These are phyloP conservation scores for Marasmius tenuissimus DNA, from an alignment of 1,284 basidiomycete species.

Conservation along the genomic window DNA sequence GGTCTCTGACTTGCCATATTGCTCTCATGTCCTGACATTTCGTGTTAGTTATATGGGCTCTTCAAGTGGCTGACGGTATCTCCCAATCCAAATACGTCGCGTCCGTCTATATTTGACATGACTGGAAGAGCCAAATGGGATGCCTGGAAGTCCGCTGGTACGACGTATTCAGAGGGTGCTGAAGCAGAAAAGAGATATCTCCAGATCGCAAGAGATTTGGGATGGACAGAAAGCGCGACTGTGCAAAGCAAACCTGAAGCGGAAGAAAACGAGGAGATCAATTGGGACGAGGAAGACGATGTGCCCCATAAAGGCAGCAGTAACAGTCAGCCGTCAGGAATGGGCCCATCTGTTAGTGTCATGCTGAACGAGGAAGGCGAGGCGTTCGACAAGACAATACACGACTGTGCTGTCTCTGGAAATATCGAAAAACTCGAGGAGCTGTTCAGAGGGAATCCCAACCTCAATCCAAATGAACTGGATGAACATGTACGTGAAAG, in stretches of 20 bases:
- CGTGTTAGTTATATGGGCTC: constrained; percentile 75
- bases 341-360: constrained; percentile 66
- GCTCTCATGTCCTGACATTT: constrained; percentile 25
- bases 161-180: constrained; percentile 42
- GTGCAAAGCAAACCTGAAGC: constrained; percentile 17
- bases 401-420: constrained; percentile 65
- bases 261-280: constrained; percentile 29
- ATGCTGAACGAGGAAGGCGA: constrained; percentile 40
- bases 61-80: constrained; percentile 77
- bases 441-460: constrained; percentile 44
- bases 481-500: constrained; percentile 61
- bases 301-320: constrained; percentile 20
- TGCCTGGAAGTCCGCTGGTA: constrained; percentile 67
- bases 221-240: constrained; percentile 55
- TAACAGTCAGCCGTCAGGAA: constrained; percentile 40
- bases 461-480: constrained; percentile 34
- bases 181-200: constrained; percentile 67
- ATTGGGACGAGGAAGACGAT: constrained; percentile 37
- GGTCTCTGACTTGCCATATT: constrained; percentile 43
- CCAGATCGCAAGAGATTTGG: constrained; percentile 64
- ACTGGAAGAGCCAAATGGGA: constrained; percentile 87
- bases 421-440: constrained; percentile 45
- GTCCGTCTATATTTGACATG: constrained; percentile 83
- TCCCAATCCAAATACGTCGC: constrained; percentile 49
- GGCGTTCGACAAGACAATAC: constrained; percentile 48